Evolutionary conservation across 306 rosid genomes (phyloP).

Genomic region (Cicer judaicum): DNA sequence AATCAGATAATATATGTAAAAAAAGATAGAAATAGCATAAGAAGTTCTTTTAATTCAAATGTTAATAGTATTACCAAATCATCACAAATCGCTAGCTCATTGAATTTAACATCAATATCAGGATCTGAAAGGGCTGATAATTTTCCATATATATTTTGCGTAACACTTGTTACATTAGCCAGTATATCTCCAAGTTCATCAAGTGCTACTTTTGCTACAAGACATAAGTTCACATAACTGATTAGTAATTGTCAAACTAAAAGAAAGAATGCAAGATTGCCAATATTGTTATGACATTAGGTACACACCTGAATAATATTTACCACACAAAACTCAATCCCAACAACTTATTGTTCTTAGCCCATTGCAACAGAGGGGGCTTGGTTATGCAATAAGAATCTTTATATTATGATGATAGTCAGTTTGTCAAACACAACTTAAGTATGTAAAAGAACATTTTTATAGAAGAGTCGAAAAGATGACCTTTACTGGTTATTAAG

Average conservation of each 20-base stretch:
- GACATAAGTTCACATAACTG: neutral
- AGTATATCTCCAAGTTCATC: slow-evolving; percentile 59
- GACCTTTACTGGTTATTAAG: neutral
- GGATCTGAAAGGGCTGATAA: slow-evolving; percentile 33
- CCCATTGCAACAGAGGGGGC: neutral
- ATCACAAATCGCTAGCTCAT: slow-evolving; percentile 42
- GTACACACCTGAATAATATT: slow-evolving; percentile 14
- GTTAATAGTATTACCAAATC: slow-evolving; percentile 50
- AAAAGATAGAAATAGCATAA: slow-evolving; percentile 12
- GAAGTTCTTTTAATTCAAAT: slow-evolving; percentile 17
- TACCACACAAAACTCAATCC: slow-evolving; percentile 11
- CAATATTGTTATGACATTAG: slow-evolving; percentile 1
- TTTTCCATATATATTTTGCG: slow-evolving; percentile 45
- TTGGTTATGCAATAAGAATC: neutral
- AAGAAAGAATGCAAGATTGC: slow-evolving; percentile 25
- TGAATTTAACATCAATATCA: slow-evolving; percentile 43
- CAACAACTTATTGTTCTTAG: slow-evolving; percentile 13
- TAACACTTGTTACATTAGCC: slow-evolving; percentile 53
- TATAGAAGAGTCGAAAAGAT: neutral
- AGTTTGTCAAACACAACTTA: slow-evolving; percentile 9
- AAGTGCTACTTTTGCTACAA: slow-evolving; percentile 60
- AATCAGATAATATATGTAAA: neutral
- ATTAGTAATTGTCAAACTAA: slow-evolving; percentile 41
- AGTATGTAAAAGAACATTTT: slow-evolving; percentile 25
- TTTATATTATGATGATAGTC: slow-evolving; percentile 31